Percentiles rank a stretch among this genome's conserved stretches.
Evolutionary conservation across 768 basidiomycete genomes (phyloP).

Genomic region (Mycena vitilis): DNA sequence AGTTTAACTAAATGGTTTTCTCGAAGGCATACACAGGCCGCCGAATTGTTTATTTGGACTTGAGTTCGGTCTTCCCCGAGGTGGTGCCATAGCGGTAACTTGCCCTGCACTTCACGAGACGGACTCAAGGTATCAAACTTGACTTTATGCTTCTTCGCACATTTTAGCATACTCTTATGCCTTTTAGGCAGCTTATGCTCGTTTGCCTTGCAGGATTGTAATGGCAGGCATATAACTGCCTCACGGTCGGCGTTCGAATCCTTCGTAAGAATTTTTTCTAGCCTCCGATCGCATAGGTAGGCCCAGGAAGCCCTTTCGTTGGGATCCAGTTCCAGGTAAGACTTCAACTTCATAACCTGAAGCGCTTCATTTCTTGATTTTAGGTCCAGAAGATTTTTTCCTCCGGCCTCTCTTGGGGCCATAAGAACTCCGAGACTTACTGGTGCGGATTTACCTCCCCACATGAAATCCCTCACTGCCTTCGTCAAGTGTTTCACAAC

Average conservation of each 20-base stretch:
- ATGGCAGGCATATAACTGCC: no score
- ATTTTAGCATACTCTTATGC: no score
- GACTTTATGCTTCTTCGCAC: no score
- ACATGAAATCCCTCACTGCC: background rate
- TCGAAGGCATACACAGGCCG: no score
- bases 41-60: no score
- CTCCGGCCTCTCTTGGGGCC: slow-evolving; percentile 5
- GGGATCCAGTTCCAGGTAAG: slow-evolving; percentile 13
- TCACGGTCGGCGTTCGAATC: background rate
- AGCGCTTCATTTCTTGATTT: slow-evolving; percentile 28
- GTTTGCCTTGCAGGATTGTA: no score
- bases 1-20: no score
- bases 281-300: background rate
- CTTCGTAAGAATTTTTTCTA: background rate
- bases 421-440: slow-evolving; percentile 6
- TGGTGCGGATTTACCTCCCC: slow-evolving; percentile 8
- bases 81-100: no score
- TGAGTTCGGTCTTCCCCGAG: no score
- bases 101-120: no score
- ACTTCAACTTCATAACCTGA: slow-evolving; percentile 19
- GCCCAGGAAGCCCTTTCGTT: slow-evolving; percentile 4
- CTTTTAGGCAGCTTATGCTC: no score
- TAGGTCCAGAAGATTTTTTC: slow-evolving; percentile 28
- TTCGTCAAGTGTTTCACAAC: background rate
- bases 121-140: no score